Conservation (phyloP, 306 rosid species). For the Begonia loranthoides region DNA sequence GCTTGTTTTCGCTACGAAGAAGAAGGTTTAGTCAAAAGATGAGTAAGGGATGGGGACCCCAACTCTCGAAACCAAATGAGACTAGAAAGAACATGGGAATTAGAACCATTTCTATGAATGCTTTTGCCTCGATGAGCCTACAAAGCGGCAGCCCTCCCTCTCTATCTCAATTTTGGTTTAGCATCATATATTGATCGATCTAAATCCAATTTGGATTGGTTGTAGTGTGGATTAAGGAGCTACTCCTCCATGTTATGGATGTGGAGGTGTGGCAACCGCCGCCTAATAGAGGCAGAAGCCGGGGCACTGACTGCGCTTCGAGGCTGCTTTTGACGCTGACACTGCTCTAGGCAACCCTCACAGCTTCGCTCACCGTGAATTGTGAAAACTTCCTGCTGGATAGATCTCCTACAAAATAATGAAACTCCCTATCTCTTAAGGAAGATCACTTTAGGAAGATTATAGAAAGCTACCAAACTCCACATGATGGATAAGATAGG, state of each 20-base stretch:
- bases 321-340: too few species aligned
- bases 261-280: background rate
- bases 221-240: constrained; percentile 4
- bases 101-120: constrained; percentile 2
- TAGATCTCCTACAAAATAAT: too few species aligned
- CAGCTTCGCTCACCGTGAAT: too few species aligned
- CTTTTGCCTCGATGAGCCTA: constrained; percentile 4
- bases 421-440: too few species aligned
- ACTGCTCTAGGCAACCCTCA: too few species aligned
- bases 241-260: background rate
- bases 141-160: background rate
- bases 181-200: constrained; percentile 1
- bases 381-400: too few species aligned
- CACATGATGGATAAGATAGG: too few species aligned
- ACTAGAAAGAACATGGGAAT: constrained; percentile 5
- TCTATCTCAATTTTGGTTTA: background rate
- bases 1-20: too few species aligned
- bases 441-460: too few species aligned
- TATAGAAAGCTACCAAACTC: too few species aligned
- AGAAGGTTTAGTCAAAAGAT: background rate
- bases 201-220: background rate
- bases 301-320: too few species aligned
- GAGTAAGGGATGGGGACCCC: background rate
- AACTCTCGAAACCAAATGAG: constrained; percentile 1
- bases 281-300: constrained; percentile 1